These are phyloP conservation scores for Vitis hybrid DNA, from an alignment of 177 flowering plant genomes.

Conservation along the genomic window DNA sequence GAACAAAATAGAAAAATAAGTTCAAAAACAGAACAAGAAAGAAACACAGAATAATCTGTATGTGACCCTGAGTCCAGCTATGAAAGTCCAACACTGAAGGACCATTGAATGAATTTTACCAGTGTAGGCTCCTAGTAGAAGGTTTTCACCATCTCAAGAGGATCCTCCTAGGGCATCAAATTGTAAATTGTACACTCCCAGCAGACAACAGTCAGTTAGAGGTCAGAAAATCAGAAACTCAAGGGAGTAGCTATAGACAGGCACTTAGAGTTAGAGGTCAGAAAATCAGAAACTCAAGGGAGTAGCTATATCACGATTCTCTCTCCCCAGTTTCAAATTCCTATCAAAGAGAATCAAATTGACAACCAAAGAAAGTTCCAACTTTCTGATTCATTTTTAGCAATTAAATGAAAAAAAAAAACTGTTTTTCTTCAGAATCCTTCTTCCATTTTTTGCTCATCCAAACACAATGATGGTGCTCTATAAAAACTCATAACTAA, in stretches of 20 bases:
- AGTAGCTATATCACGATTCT: not conserved
- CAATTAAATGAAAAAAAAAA: not conserved
- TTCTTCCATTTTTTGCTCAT: not conserved
- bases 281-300: not conserved
- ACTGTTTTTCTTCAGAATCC: not conserved
- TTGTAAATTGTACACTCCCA: not conserved
- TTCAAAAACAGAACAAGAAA: too few relatives aligned
- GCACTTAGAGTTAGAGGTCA: too few relatives aligned
- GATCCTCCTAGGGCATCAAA: not conserved
- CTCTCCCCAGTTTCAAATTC: not conserved
- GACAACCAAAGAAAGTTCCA: not conserved
- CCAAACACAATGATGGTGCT: not conserved
- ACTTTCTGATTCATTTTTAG: not conserved
- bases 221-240: not conserved
- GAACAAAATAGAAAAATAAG: too few relatives aligned
- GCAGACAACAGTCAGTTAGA: not conserved
- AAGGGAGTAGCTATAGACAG: not conserved
- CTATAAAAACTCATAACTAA: not conserved
- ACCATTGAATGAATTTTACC: too few relatives aligned
- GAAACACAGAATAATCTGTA: too few relatives aligned
- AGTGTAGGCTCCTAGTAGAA: too few relatives aligned
- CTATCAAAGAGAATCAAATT: not conserved
- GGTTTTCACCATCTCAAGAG: not conserved
- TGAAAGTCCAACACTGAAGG: too few relatives aligned
- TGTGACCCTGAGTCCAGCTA: too few relatives aligned